Evolutionary conservation across 768 basidiomycete species (phyloP), one percentile per base, ranked within the genome.

Genomic region (Pleurotus giganteus): DNA sequence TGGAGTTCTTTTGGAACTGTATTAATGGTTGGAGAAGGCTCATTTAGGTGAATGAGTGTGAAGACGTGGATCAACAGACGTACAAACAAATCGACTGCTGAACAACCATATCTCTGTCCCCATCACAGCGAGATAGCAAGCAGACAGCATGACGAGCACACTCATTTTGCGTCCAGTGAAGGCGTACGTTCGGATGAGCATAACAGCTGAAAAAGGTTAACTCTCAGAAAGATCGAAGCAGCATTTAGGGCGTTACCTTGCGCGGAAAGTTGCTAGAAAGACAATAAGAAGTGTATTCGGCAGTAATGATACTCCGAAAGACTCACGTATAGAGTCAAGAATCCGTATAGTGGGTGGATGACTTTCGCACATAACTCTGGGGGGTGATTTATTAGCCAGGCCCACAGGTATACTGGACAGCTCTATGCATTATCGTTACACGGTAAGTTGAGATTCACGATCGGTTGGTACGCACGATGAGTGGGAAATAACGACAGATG

Each of bases 401-500:
- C 61, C 67, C 67, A 68, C 23, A 65, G 55, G 36, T 56, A 60
- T 26, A 66, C 26, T 9, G 65, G 65, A 56, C 60, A 51, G 9
- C 32, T 51, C 49, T 51, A 17, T 9, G 27, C n/a, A 23, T 27
- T 2, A 37, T 47, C 17, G n/a, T 15, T 15, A 23, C n/a, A n/a
- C n/a, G n/a, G 1, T 6, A 1, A 9, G n/a, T 27, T 3, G 23
- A 4, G 26, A 47, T 47, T 17, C 27, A 32, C n/a, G 28, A 26
- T 2, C 12, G n/a, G 21, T 24, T 11, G 2, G n/a, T 47, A 37
- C 17, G 64, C 23, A 52, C 44, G 4, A 65, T 12, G 39, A 68
- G 53, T 9, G 67, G 65, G 52, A 66, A 64, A 44, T 68, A 68
- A 23, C 67, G 60, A 51, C 66, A 66, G 24, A 59, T 45, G 3